These are phyloP conservation scores for Fusarium graminum DNA, from an alignment of 2,329 filamentous ascomycete genomes.

Conservation along the genomic window DNA sequence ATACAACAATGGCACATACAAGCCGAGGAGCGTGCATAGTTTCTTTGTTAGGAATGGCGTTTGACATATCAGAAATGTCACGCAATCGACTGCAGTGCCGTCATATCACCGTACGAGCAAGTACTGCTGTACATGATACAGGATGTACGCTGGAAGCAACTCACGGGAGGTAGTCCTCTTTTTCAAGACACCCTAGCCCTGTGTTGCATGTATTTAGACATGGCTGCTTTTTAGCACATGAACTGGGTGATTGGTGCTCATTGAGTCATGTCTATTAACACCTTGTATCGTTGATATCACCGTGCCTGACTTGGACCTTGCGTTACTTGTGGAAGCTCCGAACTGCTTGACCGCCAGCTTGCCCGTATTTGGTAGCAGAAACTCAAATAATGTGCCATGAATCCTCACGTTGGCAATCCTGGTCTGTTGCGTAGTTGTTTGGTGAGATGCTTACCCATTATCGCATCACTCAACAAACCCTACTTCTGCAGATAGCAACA, in stretches of 20 bases:
- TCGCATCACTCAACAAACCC: constrained; percentile 25
- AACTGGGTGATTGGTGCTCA: constrained; percentile 19
- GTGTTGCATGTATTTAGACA: constrained; percentile 12
- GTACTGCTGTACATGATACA: constrained; percentile 16
- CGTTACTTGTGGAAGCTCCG: background rate
- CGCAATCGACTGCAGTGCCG: constrained; percentile 21
- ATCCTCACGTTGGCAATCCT: background rate
- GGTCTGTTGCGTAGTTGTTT: constrained; percentile 5
- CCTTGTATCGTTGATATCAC: constrained; percentile 24
- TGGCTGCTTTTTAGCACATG: constrained; percentile 24
- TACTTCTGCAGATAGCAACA: constrained; percentile 24
- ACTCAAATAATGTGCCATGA: background rate
- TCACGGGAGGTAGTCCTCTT: background rate
- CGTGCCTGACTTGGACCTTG: constrained; percentile 6
- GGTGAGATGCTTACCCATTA: constrained; percentile 35
- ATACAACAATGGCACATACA: constrained; percentile 34
- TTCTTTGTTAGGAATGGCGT: constrained; percentile 30
- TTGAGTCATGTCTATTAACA: constrained; percentile 35
- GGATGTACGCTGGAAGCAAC: constrained; percentile 13
- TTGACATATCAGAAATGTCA: constrained; percentile 35
- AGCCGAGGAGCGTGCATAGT: constrained; percentile 27
- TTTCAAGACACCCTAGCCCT: constrained; percentile 6
- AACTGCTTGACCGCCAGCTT: constrained; percentile 25
- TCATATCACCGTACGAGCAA: constrained; percentile 16
- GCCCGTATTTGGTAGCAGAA: background rate